Conservation (phyloP, 495 filamentous ascomycete species). For the Venustampulla echinocandica region DNA sequence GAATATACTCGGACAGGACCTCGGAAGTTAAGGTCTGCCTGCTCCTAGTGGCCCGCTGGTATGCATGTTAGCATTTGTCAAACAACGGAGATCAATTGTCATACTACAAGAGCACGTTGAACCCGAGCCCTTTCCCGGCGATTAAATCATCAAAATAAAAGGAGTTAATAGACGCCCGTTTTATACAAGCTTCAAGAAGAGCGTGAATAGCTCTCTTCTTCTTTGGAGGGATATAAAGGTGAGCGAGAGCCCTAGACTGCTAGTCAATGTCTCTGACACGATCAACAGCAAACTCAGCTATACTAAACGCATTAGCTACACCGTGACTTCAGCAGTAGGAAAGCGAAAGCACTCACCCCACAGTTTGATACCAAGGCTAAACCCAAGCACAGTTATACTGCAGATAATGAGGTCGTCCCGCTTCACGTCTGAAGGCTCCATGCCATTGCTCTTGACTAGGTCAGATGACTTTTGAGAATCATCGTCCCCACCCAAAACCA, state of each 20-base stretch:
- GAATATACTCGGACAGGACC: conserved; percentile 5
- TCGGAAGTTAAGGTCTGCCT: conserved; percentile 3
- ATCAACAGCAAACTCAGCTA: conserved; percentile 6
- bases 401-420: conserved; percentile 24
- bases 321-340: background rate
- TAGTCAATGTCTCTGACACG: conserved; percentile 5
- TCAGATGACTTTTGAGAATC: conserved; percentile 10
- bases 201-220: conserved; percentile 8
- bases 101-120: conserved; percentile 7
- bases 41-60: conserved; percentile 4
- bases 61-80: conserved; percentile 5
- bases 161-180: conserved; percentile 4
- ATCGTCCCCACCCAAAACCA: conserved; percentile 1
- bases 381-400: conserved; percentile 26
- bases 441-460: conserved; percentile 13
- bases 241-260: background rate
- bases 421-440: conserved; percentile 17
- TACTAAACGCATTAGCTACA: conserved; percentile 6
- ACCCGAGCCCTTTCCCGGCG: conserved; percentile 7
- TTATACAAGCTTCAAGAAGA: conserved; percentile 9
- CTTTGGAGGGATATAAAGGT: conserved; percentile 5
- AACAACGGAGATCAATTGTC: conserved; percentile 5
- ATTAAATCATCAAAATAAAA: conserved; percentile 6
- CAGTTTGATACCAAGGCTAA: conserved; percentile 21
- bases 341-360: conserved; percentile 17